Conservation (phyloP, 2,329 filamentous ascomycete species). For the Stagonosporopsis chrysanthemi region DNA sequence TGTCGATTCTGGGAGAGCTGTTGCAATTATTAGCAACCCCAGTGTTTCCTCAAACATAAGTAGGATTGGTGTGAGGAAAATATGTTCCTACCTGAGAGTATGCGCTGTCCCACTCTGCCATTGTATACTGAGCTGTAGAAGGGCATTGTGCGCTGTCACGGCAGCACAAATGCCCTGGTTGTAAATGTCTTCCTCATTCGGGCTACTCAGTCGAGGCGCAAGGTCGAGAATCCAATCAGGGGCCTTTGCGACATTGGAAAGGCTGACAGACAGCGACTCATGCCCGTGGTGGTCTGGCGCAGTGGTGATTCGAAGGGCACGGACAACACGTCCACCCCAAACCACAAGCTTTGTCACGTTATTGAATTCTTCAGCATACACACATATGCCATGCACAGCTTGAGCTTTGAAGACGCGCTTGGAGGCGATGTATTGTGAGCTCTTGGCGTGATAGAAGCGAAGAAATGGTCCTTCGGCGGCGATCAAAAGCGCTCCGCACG, state of each 20-base stretch:
- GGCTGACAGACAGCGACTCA: slow-evolving; percentile 22
- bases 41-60: not conserved
- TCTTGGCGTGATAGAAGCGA: slow-evolving; percentile 46
- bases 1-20: slow-evolving; percentile 29
- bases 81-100: slow-evolving; percentile 15
- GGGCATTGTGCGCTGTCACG: slow-evolving; percentile 88
- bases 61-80: not conserved
- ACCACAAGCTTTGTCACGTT: slow-evolving; percentile 38
- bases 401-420: slow-evolving; percentile 70
- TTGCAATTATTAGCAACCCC: slow-evolving; percentile 2
- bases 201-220: slow-evolving; percentile 23
- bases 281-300: slow-evolving; percentile 34
- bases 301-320: slow-evolving; percentile 45
- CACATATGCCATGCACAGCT: slow-evolving; percentile 75
- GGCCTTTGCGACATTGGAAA: slow-evolving; percentile 33
- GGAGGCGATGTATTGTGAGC: slow-evolving; percentile 34
- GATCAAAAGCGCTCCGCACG: slow-evolving; percentile 48
- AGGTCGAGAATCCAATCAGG: slow-evolving; percentile 51
- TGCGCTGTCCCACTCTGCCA: slow-evolving; percentile 7
- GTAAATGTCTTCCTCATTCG: slow-evolving; percentile 17
- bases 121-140: slow-evolving; percentile 61
- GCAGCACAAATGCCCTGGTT: slow-evolving; percentile 33
- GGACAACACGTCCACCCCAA: slow-evolving; percentile 58
- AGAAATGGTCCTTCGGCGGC: slow-evolving; percentile 55
- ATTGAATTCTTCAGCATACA: slow-evolving; percentile 41